Conservation (phyloP, 1,284 basidiomycete genomes). For the Rhodotorula sp. region DNA sequence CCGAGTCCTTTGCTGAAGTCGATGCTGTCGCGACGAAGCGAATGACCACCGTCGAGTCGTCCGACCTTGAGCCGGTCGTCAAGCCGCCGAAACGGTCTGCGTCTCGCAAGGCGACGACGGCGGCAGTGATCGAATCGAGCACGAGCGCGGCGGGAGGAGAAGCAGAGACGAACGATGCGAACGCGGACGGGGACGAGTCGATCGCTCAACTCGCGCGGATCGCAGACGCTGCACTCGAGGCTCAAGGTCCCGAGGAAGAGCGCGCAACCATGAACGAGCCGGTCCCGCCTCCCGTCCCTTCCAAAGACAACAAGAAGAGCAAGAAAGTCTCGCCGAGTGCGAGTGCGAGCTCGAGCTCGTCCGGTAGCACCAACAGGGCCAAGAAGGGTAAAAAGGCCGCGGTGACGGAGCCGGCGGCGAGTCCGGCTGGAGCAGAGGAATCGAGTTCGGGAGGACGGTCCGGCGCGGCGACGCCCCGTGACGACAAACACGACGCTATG, state of each 20-base stretch:
- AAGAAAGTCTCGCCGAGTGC: slow-evolving; percentile 8
- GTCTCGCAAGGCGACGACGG: neutral
- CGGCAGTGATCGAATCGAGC: neutral
- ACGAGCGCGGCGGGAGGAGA: neutral
- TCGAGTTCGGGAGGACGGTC: no score
- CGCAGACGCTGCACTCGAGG: slow-evolving; percentile 24
- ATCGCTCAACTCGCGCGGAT: slow-evolving; percentile 21
- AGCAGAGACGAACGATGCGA: neutral
- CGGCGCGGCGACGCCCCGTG: no score
- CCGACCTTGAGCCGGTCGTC: slow-evolving; percentile 7
- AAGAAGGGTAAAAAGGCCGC: neutral
- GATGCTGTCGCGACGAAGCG: neutral
- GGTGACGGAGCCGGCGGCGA: neutral
- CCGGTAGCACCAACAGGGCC: neutral
- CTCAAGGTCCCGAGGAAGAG: slow-evolving; percentile 6
- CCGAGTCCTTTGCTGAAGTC: neutral
- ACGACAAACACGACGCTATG: no score
- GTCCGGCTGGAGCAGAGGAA: no score
- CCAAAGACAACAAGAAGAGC: neutral
- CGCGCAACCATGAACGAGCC: neutral
- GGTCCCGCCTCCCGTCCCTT: neutral
- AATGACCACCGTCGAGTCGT: neutral
- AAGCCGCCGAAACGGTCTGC: slow-evolving; percentile 1
- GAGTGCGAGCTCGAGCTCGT: neutral
- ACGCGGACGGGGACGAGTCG: slow-evolving; percentile 18